Evolutionary conservation across 805 yeast species (phyloP).

Genomic region (Soucietia sequanensis): DNA sequence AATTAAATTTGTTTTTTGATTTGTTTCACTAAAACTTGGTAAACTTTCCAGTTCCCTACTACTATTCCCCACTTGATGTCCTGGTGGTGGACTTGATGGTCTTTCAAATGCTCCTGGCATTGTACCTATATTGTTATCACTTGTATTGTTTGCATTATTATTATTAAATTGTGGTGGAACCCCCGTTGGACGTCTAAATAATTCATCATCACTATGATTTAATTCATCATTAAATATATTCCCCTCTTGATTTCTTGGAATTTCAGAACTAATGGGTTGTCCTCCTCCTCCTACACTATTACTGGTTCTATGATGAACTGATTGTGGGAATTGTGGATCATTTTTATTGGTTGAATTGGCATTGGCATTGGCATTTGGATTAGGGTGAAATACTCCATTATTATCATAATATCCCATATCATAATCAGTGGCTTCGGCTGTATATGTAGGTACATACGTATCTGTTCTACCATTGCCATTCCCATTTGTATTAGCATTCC

Average conservation of each 20-base stretch:
- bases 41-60: conserved; percentile 8
- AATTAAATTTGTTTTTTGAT: not conserved
- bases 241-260: conserved; percentile 2
- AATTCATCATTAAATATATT: conserved; percentile 4
- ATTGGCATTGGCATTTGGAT: conserved; percentile 27
- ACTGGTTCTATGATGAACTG: conserved; percentile 20
- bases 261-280: conserved; percentile 11
- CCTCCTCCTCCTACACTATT: conserved; percentile 14
- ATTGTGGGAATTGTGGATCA: conserved; percentile 17
- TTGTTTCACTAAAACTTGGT: conserved; percentile 10
- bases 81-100: conserved; percentile 8
- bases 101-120: conserved; percentile 3
- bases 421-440: conserved; percentile 61
- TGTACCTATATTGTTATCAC: too few species aligned
- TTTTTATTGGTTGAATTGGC: not conserved
- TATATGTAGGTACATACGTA: conserved; percentile 64
- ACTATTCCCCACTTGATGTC: not conserved
- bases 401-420: conserved; percentile 80
- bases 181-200: conserved; percentile 11
- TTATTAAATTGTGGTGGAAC: conserved; percentile 3
- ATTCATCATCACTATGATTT: conserved; percentile 10
- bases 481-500: too few species aligned
- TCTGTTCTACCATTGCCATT: conserved; percentile 29
- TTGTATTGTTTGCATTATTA: not conserved
- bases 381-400: conserved; percentile 46